Evolutionary conservation across 1,284 basidiomycete genomes (phyloP).

Genomic region (Tylopilus sp.): DNA sequence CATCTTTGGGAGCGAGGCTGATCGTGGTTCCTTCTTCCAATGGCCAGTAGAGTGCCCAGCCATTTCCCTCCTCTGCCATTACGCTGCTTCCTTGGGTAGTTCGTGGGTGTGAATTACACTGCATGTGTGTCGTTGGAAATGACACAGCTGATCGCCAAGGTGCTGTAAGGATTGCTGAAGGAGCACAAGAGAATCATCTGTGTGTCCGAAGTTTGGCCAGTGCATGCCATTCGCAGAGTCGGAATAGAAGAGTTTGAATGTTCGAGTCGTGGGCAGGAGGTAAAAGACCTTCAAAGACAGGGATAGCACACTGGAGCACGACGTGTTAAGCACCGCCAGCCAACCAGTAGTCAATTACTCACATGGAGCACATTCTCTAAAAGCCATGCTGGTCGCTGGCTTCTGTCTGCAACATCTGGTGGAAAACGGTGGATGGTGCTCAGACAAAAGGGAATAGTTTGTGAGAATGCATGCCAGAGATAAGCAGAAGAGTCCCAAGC

Average conservation of each 20-base stretch:
- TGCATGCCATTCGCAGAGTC: conserved; percentile 13
- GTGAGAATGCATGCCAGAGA: neutral
- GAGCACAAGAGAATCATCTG: neutral
- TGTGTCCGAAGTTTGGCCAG: conserved; percentile 13
- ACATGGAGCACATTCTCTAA: conserved; percentile 6
- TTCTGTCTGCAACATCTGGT: neutral
- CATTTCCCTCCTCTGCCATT: conserved; percentile 1
- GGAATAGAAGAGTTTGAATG: conserved; percentile 10
- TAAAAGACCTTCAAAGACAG: conserved; percentile 16
- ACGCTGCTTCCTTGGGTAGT: neutral
- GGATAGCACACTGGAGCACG: conserved; percentile 2
- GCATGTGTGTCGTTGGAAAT: neutral
- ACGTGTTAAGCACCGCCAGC: neutral
- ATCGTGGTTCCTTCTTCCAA: neutral
- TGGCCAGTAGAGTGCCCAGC: neutral
- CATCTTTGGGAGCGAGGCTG: neutral
- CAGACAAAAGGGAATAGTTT: conserved; percentile 6
- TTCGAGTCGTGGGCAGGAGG: neutral
- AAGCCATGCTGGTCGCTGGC: neutral
- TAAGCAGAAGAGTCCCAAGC: neutral
- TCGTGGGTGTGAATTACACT: neutral
- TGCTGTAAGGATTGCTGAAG: conserved; percentile 4
- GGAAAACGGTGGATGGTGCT: conserved; percentile 10
- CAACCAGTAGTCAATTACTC: neutral
- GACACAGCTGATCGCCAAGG: neutral